Conservation (phyloP, 305 asterid genomes). For the Striga hermonthica region DNA sequence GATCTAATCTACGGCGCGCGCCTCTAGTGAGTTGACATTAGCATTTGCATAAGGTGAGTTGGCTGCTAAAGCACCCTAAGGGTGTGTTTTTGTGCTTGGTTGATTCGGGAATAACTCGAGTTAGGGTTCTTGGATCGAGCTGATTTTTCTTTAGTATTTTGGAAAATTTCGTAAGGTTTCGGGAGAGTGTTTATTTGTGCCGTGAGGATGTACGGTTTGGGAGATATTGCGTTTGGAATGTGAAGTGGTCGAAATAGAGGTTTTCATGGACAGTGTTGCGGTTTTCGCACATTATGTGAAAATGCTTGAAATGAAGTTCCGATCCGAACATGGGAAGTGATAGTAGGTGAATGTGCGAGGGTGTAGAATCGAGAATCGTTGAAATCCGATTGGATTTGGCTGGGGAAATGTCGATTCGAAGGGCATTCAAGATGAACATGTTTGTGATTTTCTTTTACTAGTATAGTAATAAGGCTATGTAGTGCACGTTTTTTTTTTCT, state of each 20-base stretch:
- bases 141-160: constrained; percentile 33
- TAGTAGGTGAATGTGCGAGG: constrained; percentile 35
- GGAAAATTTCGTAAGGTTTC: constrained; percentile 61
- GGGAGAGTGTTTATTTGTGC: constrained; percentile 27
- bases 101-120: constrained; percentile 14
- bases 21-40: constrained; percentile 7
- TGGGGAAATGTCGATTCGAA: constrained; percentile 33
- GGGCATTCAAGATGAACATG: constrained; percentile 63
- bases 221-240: constrained; percentile 44
- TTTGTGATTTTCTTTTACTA: not conserved
- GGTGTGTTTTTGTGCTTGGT: constrained; percentile 15
- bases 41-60: not conserved
- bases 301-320: constrained; percentile 35
- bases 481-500: not conserved
- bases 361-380: constrained; percentile 40
- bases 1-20: constrained; percentile 9
- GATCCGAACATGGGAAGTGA: constrained; percentile 24
- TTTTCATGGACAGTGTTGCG: constrained; percentile 37
- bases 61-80: not conserved
- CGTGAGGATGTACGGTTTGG: constrained; percentile 8
- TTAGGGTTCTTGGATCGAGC: constrained; percentile 13
- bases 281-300: constrained; percentile 36
- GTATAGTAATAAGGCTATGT: not conserved
- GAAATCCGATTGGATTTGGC: constrained; percentile 40
- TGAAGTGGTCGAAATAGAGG: constrained; percentile 49